A percentile compares a stretch with the other conserved stretches of the same genome.
Evolutionary conservation across 2,329 filamentous ascomycete genomes (phyloP).

Genomic region (Penicillium olsonii): DNA sequence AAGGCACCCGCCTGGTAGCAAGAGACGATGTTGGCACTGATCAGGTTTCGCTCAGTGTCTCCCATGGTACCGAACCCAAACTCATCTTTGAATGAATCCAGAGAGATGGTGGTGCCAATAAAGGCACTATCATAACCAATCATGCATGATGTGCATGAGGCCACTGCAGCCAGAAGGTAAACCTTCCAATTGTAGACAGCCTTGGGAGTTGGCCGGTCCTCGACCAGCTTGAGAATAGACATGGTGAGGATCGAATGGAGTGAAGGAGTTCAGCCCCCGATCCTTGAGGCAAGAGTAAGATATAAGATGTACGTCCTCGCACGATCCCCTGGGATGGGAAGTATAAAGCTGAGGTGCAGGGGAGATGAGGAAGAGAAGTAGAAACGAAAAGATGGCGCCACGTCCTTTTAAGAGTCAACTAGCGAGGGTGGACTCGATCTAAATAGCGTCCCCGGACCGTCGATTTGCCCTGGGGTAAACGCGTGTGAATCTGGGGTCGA

Average conservation of each 20-base stretch:
- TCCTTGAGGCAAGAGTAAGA: constrained; percentile 9
- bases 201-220: constrained; percentile 56
- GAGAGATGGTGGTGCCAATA: constrained; percentile 73
- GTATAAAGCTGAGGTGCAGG: not conserved
- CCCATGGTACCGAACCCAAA: constrained; percentile 62
- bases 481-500: constrained; percentile 19
- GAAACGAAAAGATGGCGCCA: constrained; percentile 4
- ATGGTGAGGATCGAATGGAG: constrained; percentile 26
- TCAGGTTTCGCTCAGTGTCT: constrained; percentile 45
- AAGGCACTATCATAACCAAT: constrained; percentile 71
- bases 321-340: constrained; percentile 1
- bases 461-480: constrained; percentile 5
- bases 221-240: constrained; percentile 43
- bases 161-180: constrained; percentile 56
- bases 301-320: constrained; percentile 9
- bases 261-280: constrained; percentile 7
- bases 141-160: constrained; percentile 60
- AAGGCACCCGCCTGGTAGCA: constrained; percentile 82
- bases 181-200: constrained; percentile 63
- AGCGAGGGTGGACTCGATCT: constrained; percentile 15
- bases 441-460: constrained; percentile 22
- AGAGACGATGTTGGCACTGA: constrained; percentile 76
- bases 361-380: not conserved
- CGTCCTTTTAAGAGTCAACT: not conserved
- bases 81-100: constrained; percentile 68